A percentile compares a stretch with the other conserved stretches of the same genome.
Conservation (phyloP, 371 early-diverging fungal species). For the Apophysomyces ossiformis region DNA sequence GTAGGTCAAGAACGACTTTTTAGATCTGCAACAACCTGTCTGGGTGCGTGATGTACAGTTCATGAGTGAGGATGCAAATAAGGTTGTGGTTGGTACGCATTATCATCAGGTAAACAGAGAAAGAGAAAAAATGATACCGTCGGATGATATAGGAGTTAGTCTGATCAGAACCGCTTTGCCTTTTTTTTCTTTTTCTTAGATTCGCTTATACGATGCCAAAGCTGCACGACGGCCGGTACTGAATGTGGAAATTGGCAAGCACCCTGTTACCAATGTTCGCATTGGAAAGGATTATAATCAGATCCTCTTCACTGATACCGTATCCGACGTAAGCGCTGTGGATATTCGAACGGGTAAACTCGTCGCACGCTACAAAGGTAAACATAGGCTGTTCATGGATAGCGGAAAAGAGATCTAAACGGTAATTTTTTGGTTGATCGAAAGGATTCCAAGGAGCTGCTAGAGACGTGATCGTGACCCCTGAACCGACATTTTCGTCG, state of each 20-base stretch:
- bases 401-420: too few species aligned
- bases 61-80: constrained; percentile 52
- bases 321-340: constrained; percentile 69
- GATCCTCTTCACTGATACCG: constrained; percentile 79
- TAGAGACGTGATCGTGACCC: constrained; percentile 51
- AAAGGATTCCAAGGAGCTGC: constrained; percentile 78
- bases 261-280: constrained; percentile 63
- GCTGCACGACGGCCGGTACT: constrained; percentile 71
- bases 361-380: constrained; percentile 55
- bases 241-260: constrained; percentile 68
- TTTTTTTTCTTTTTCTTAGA: constrained; percentile 22
- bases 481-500: constrained; percentile 22
- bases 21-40: constrained; percentile 85
- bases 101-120: constrained; percentile 64
- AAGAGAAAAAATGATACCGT: too few species aligned
- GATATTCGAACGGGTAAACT: constrained; percentile 68
- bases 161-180: too few species aligned
- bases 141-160: too few species aligned
- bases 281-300: constrained; percentile 57
- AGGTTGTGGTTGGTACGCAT: constrained; percentile 72
- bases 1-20: constrained; percentile 69
- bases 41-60: constrained; percentile 89
- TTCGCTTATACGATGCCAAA: constrained; percentile 83
- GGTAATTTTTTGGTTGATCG: background rate
- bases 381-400: background rate